Conservation (phyloP, 345 rosid species). For the Leavenworthia alabamica region DNA sequence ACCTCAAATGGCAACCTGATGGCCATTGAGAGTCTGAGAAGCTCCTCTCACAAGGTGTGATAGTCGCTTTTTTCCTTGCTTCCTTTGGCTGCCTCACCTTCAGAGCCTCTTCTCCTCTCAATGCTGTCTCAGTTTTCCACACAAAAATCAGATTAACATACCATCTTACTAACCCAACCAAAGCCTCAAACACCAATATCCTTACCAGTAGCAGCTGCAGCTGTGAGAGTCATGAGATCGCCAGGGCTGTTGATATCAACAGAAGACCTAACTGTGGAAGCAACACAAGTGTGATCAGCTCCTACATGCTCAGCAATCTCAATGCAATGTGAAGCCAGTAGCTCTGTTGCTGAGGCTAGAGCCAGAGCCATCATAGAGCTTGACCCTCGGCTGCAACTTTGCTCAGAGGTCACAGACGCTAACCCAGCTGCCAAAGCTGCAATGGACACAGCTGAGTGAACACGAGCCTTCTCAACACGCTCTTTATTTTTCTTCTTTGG, state of each 20-base stretch:
- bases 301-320: conserved; percentile 79
- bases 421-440: conserved; percentile 85
- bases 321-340: conserved; percentile 78
- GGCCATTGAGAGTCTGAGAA: conserved; percentile 36
- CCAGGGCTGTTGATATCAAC: conserved; percentile 69
- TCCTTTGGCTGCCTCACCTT: conserved; percentile 63
- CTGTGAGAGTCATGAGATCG: conserved; percentile 83
- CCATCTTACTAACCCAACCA: not conserved
- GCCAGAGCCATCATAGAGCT: conserved; percentile 60
- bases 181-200: not conserved
- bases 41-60: conserved; percentile 60
- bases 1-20: conserved; percentile 22
- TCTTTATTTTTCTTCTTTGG: conserved; percentile 60
- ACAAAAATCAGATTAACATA: not conserved
- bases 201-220: conserved; percentile 81
- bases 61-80: conserved; percentile 67
- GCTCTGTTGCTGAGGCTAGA: conserved; percentile 78
- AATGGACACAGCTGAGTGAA: conserved; percentile 73
- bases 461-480: conserved; percentile 59
- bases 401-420: conserved; percentile 58
- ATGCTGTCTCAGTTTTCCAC: conserved; percentile 35
- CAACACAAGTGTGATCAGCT: conserved; percentile 55
- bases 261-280: conserved; percentile 62
- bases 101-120: conserved; percentile 72
- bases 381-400: conserved; percentile 35